These are phyloP conservation scores for Emergomyces africanus DNA, from an alignment of 2,329 filamentous ascomycete genomes.

Conservation along the genomic window DNA sequence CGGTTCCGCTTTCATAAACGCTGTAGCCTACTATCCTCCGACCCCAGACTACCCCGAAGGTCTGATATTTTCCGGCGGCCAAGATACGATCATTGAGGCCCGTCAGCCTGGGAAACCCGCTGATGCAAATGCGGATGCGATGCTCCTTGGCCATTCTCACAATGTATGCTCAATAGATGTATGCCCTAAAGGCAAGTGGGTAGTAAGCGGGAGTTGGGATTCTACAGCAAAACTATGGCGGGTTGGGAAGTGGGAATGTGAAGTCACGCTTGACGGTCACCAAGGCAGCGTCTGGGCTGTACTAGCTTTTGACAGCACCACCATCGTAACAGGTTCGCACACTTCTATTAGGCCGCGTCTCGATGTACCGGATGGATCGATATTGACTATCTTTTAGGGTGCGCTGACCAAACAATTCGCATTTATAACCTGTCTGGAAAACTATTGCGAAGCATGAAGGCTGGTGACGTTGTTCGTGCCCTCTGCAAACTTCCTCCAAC, in stretches of 20 bases:
- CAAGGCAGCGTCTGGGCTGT: constrained; percentile 85
- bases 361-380: not conserved
- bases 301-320: constrained; percentile 64
- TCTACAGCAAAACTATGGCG: constrained; percentile 75
- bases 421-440: constrained; percentile 58
- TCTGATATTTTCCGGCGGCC: constrained; percentile 73
- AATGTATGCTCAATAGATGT: constrained; percentile 85
- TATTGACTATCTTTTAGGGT: constrained; percentile 37
- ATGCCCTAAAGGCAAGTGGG: constrained; percentile 54
- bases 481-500: constrained; percentile 64
- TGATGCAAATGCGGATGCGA: constrained; percentile 67
- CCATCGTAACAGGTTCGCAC: constrained; percentile 56
- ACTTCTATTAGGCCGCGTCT: no score
- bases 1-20: constrained; percentile 78
- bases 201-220: constrained; percentile 94
- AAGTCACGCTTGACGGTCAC: constrained; percentile 60
- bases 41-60: constrained; percentile 59
- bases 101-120: constrained; percentile 55
- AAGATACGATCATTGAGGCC: constrained; percentile 87
- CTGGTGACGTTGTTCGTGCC: constrained; percentile 75
- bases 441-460: constrained; percentile 51
- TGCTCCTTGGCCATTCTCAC: constrained; percentile 72
- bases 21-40: constrained; percentile 62
- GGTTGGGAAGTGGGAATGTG: constrained; percentile 71
- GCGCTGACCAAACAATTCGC: constrained; percentile 79